Conservation (phyloP, 2,329 filamentous ascomycete species). For the Hymenoscyphus salicellus region DNA sequence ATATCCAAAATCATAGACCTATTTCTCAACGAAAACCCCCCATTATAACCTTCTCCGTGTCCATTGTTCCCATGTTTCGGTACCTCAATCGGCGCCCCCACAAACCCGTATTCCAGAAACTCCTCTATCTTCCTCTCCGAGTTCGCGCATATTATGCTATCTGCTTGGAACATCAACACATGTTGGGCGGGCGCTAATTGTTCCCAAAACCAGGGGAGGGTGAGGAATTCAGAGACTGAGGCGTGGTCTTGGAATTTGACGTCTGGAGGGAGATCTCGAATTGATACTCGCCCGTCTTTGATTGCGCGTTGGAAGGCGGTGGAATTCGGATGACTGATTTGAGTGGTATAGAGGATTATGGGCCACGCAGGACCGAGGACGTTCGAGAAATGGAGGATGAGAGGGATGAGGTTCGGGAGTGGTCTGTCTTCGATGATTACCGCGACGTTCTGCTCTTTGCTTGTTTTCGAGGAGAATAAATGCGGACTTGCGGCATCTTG, state of each 20-base stretch:
- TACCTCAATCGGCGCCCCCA: constrained; percentile 32
- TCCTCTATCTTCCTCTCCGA: constrained; percentile 27
- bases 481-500: not conserved
- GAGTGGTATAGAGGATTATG: constrained; percentile 41
- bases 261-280: constrained; percentile 36
- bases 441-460: constrained; percentile 29
- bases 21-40: constrained; percentile 38
- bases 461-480: not conserved
- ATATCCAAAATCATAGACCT: constrained; percentile 33
- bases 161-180: constrained; percentile 33
- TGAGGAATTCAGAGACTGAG: constrained; percentile 34
- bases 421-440: constrained; percentile 37
- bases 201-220: constrained; percentile 33
- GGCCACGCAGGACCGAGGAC: constrained; percentile 43
- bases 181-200: constrained; percentile 31
- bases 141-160: constrained; percentile 33
- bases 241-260: constrained; percentile 35
- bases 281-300: constrained; percentile 31
- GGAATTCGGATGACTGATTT: constrained; percentile 25
- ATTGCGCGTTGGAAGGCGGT: constrained; percentile 37
- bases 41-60: constrained; percentile 32
- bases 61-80: constrained; percentile 10
- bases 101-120: constrained; percentile 33
- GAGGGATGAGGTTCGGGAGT: constrained; percentile 32
- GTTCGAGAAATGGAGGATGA: constrained; percentile 38